phyloP scores from a whole-genome alignment of 208 protist genomes.

The Entamoeba invadens region DNA sequence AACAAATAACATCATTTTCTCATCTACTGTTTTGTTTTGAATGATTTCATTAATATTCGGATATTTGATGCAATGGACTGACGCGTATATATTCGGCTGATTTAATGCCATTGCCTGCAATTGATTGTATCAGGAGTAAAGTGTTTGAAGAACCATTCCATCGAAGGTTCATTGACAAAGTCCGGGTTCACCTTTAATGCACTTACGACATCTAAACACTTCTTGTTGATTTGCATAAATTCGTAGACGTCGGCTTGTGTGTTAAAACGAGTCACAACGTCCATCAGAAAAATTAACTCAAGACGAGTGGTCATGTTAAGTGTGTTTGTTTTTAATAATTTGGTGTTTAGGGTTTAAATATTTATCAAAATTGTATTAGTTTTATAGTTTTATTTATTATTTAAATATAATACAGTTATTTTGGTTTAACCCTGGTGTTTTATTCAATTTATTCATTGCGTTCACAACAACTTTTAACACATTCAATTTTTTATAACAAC shows the following conservation, averaged over 20 bases:
- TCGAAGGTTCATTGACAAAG: not conserved
- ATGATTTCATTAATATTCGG: not conserved
- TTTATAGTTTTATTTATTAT: no score
- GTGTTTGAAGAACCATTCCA: not conserved
- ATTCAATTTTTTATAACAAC: no score
- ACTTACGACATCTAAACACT: not conserved
- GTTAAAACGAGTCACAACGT: not conserved
- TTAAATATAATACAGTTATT: no score
- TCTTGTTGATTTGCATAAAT: not conserved
- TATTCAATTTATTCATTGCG: no score
- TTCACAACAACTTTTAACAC: no score
- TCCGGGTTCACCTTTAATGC: not conserved
- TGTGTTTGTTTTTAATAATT: no score
- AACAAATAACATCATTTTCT: not conserved
- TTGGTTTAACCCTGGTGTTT: no score
- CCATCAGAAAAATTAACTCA: not conserved
- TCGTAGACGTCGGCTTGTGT: not conserved
- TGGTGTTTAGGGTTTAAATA: no score
- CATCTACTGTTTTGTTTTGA: not conserved
- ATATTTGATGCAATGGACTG: not conserved
- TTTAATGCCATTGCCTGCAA: not conserved
- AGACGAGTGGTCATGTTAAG: not conserved
- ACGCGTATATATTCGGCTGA: not conserved
- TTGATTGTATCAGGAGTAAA: not conserved
- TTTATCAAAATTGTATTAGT: no score